Evolutionary conservation across 345 rosid genomes (phyloP), one percentile per base, ranked within the genome.

Genomic region (Euclidium syriacum): DNA sequence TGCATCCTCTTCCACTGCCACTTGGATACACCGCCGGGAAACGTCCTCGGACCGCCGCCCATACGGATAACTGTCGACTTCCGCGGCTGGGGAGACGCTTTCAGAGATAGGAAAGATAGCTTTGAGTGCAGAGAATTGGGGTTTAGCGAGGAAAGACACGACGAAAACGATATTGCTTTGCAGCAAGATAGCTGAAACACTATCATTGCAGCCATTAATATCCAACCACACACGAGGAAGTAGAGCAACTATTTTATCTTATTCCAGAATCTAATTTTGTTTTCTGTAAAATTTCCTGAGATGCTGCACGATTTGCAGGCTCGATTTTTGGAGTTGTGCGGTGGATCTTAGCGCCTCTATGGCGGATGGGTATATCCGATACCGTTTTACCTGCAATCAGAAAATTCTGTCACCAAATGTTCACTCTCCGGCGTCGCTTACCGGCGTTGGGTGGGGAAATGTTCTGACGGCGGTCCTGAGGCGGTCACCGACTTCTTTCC

Each of bases 1-100:
- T 89, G 99, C 97, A 90, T 87, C 10, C 95, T 82, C 71, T 84
- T 94, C 97, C 97, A 94, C 24, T 83, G 92, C 96, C 97, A 94
- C 72, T 85, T 87, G 5, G 95, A 84, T 0, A 90, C 88, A 0
- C 97, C 96, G 25, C 92, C 97, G 0, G 92, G 96, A 53, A 54
- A 94, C 4, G 96, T 94, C 30, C 95, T 70, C 16, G 95, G 97
- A 38, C 90, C 90, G 5, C 91, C 96, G 53, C 97, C 96, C 96
- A 87, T 87, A 18, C 95, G 87, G 62, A 94, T 85, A 9, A 75
- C 16, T 5, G 82, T 65, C 22, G 76, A 22, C 50, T 57, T 65
- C 16, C 58, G 65, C 7, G 47, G 77, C 34, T 74, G 71, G 5
- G 69, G 29, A 18, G 53, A 35, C 7, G 49, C 50, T 15, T 80